phyloP scores from a whole-genome alignment of 805 yeast species.

The Torulaspora indica region DNA sequence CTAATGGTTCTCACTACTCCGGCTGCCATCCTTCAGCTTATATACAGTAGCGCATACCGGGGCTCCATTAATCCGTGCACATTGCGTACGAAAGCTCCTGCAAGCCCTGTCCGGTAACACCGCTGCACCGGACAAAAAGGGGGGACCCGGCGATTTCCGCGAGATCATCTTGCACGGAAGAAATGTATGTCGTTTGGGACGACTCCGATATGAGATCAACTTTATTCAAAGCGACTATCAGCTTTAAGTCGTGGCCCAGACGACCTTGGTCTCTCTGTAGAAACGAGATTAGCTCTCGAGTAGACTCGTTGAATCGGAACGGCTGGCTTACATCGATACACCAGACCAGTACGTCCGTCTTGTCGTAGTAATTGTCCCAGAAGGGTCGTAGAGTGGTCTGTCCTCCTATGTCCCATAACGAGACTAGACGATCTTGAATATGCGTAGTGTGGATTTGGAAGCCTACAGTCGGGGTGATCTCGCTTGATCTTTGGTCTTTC shows the following conservation, averaged over 20 bases:
- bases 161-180: slow-evolving; percentile 2
- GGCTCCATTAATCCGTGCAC: slow-evolving; percentile 4
- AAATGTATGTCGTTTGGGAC: not conserved
- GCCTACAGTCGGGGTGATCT: slow-evolving; percentile 87
- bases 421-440: slow-evolving; percentile 33
- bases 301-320: slow-evolving; percentile 61
- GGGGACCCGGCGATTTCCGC: slow-evolving; percentile 4
- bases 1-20: not conserved
- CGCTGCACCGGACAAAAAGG: slow-evolving; percentile 21
- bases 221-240: slow-evolving; percentile 72
- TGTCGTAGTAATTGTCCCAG: slow-evolving; percentile 92
- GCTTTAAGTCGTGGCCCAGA: slow-evolving; percentile 49
- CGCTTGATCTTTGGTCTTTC: slow-evolving; percentile 38
- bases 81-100: slow-evolving; percentile 6
- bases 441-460: slow-evolving; percentile 65
- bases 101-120: slow-evolving; percentile 23
- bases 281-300: slow-evolving; percentile 57
- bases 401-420: slow-evolving; percentile 91
- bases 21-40: not conserved
- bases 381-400: slow-evolving; percentile 76
- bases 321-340: slow-evolving; percentile 65
- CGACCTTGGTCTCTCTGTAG: slow-evolving; percentile 59
- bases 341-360: slow-evolving; percentile 76
- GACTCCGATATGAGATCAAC: slow-evolving; percentile 47
- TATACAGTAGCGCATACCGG: not conserved